Percentiles rank a stretch among this genome's conserved stretches.
These are phyloP conservation scores for Debaryomyces tyrocola DNA, from an alignment of 805 yeast species.

Conservation along the genomic window DNA sequence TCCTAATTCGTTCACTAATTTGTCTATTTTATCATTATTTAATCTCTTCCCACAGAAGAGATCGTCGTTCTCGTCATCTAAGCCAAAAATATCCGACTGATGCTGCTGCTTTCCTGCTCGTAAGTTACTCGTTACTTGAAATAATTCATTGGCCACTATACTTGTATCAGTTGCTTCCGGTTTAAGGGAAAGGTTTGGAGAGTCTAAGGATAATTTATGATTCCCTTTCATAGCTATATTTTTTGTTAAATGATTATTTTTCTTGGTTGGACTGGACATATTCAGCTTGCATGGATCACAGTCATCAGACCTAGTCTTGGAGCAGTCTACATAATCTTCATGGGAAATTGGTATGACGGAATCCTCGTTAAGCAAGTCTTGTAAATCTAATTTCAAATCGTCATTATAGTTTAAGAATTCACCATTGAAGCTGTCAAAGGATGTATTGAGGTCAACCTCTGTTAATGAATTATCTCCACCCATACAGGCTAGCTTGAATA, in stretches of 20 bases:
- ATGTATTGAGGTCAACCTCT: slow-evolving; percentile 1
- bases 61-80: slow-evolving; percentile 14
- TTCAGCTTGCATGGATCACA: neutral
- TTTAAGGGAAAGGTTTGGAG: slow-evolving; percentile 5
- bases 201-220: neutral
- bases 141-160: slow-evolving; percentile 27
- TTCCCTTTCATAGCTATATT: neutral
- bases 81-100: slow-evolving; percentile 3
- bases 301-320: neutral
- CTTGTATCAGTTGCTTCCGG: slow-evolving; percentile 11
- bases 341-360: neutral
- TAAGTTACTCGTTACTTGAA: slow-evolving; percentile 28
- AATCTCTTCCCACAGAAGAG: slow-evolving; percentile 19
- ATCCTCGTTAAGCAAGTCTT: slow-evolving; percentile 12
- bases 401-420: slow-evolving; percentile 10
- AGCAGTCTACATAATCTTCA: neutral
- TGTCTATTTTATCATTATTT: slow-evolving; percentile 37
- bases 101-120: slow-evolving; percentile 12
- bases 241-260: neutral
- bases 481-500: neutral
- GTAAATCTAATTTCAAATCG: slow-evolving; percentile 20
- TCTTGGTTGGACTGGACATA: slow-evolving; percentile 3
- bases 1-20: slow-evolving; percentile 33
- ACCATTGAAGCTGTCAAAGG: slow-evolving; percentile 2
- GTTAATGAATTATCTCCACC: slow-evolving; percentile 1